phyloP scores from a whole-genome alignment of 1,284 basidiomycete genomes.

The Kwoniella shivajii region DNA sequence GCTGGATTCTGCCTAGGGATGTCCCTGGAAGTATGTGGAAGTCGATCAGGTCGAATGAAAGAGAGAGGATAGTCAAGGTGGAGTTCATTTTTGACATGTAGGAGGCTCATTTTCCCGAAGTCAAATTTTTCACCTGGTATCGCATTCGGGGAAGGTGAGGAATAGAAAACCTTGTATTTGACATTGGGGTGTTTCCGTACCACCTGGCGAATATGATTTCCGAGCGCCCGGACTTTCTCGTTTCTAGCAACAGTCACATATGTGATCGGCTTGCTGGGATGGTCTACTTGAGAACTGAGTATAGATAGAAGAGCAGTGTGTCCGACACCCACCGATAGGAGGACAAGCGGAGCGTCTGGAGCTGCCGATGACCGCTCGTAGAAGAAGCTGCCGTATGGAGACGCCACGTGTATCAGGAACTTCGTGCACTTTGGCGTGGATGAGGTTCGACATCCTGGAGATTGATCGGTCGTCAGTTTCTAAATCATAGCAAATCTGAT shows the following conservation, averaged over 20 bases:
- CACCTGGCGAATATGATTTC: slow-evolving; percentile 17
- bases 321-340: slow-evolving; percentile 45
- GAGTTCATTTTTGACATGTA: slow-evolving; percentile 20
- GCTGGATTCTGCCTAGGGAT: slow-evolving; percentile 17
- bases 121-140: slow-evolving; percentile 21
- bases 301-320: slow-evolving; percentile 44
- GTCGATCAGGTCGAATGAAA: not conserved
- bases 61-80: slow-evolving; percentile 21
- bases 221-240: slow-evolving; percentile 19
- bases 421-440: slow-evolving; percentile 33
- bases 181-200: slow-evolving; percentile 24
- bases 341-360: slow-evolving; percentile 35
- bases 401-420: slow-evolving; percentile 32
- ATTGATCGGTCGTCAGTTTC: slow-evolving; percentile 28
- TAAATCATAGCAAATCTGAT: slow-evolving; percentile 26
- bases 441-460: slow-evolving; percentile 21
- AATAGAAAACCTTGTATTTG: slow-evolving; percentile 26
- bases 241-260: slow-evolving; percentile 22
- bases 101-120: slow-evolving; percentile 24
- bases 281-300: slow-evolving; percentile 32
- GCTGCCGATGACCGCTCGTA: slow-evolving; percentile 18
- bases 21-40: slow-evolving; percentile 18
- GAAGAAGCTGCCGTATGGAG: slow-evolving; percentile 41
- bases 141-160: slow-evolving; percentile 6
- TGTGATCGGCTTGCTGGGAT: slow-evolving; percentile 11